phyloP scores from a whole-genome alignment of 768 basidiomycete genomes.

The Boletellus sp. region DNA sequence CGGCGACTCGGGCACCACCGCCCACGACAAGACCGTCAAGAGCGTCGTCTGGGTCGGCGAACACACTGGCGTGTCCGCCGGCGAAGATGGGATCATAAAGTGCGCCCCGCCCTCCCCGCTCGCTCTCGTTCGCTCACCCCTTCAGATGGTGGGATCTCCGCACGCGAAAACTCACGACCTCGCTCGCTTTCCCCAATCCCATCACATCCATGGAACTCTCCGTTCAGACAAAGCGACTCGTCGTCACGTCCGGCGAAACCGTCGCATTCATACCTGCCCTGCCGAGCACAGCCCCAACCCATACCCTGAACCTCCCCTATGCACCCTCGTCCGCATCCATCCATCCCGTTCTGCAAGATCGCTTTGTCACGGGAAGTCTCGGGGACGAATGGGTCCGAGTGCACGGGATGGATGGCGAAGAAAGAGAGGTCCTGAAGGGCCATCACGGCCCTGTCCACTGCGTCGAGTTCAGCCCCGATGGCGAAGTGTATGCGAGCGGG shows the following conservation, averaged over 20 bases:
- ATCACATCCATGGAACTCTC: slow-evolving; percentile 96
- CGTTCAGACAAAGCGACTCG: slow-evolving; percentile 71
- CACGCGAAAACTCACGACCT: slow-evolving; percentile 67
- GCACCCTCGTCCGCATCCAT: slow-evolving; percentile 92
- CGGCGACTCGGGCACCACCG: slow-evolving; percentile 50
- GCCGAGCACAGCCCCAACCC: slow-evolving; percentile 59
- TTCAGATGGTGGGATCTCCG: slow-evolving; percentile 95
- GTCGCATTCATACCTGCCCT: slow-evolving; percentile 87
- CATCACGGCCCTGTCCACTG: slow-evolving; percentile 98
- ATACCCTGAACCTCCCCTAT: slow-evolving; percentile 77
- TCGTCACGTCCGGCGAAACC: slow-evolving; percentile 87
- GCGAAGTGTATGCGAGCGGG: slow-evolving; percentile 95
- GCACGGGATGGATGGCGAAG: slow-evolving; percentile 86
- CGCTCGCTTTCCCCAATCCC: slow-evolving; percentile 67
- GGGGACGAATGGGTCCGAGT: slow-evolving; percentile 96
- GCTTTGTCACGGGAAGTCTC: slow-evolving; percentile 88
- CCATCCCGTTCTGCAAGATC: slow-evolving; percentile 82
- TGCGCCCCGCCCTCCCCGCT: slow-evolving; percentile 30
- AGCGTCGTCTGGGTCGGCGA: slow-evolving; percentile 93
- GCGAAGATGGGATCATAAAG: slow-evolving; percentile 91
- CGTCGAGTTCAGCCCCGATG: slow-evolving; percentile 91
- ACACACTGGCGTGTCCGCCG: slow-evolving; percentile 81
- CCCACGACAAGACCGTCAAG: slow-evolving; percentile 88
- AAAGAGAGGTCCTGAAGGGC: slow-evolving; percentile 88
- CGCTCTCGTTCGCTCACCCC: slow-evolving; percentile 13